Percentiles rank a stretch among this genome's conserved stretches.
Conservation (phyloP, 2,329 filamentous ascomycete genomes). For the Hypoxylon sp. region DNA sequence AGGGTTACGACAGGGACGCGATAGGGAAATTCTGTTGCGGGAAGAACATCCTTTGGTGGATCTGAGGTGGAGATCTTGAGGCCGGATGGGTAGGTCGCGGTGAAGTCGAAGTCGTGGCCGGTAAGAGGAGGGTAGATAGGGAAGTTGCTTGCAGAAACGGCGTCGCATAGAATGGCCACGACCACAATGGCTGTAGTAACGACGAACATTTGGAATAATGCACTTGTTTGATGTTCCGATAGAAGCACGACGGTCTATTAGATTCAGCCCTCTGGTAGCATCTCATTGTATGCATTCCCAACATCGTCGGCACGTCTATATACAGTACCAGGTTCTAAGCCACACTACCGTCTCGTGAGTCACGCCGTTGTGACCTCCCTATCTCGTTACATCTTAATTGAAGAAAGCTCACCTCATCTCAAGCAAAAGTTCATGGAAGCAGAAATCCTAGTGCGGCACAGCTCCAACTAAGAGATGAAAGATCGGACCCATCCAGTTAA, state of each 20-base stretch:
- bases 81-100: constrained; percentile 25
- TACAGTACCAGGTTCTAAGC: background rate
- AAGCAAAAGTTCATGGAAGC: background rate
- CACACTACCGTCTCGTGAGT: constrained; percentile 9
- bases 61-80: constrained; percentile 24
- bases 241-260: background rate
- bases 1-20: constrained; percentile 6
- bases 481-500: constrained; percentile 21
- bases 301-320: background rate
- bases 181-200: background rate
- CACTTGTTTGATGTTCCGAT: background rate
- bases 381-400: background rate
- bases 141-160: background rate
- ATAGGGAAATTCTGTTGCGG: constrained; percentile 6
- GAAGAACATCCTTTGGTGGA: constrained; percentile 8
- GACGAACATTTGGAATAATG: constrained; percentile 14
- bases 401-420: background rate
- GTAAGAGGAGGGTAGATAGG: background rate
- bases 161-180: constrained; percentile 5
- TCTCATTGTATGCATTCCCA: background rate
- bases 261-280: background rate
- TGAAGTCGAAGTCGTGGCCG: constrained; percentile 39
- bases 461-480: constrained; percentile 14
- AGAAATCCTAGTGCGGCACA: constrained; percentile 12
- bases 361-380: constrained; percentile 8